phyloP scores from a whole-genome alignment of 305 asterid genomes.

The Vinca major region DNA sequence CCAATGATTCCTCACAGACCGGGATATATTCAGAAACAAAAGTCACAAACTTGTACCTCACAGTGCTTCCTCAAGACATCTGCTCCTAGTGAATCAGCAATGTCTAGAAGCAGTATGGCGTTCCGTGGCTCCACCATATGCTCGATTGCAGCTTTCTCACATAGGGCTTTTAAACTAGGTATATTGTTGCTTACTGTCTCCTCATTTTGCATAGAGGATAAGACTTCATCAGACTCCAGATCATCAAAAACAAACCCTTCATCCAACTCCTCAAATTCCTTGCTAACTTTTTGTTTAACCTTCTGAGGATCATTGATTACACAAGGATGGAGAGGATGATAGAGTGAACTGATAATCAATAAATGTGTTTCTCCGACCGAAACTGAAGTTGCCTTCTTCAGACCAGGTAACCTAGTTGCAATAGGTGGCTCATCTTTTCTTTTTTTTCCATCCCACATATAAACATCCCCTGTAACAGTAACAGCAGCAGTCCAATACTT shows the following conservation, averaged over 20 bases:
- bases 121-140: constrained; percentile 89
- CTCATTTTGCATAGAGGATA: constrained; percentile 27
- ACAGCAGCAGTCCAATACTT: constrained; percentile 95
- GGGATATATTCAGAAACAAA: not conserved
- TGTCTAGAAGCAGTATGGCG: constrained; percentile 73
- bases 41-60: constrained; percentile 38
- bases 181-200: constrained; percentile 22
- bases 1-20: not conserved
- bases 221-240: constrained; percentile 37
- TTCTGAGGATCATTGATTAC: constrained; percentile 23
- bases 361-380: constrained; percentile 97
- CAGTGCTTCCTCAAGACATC: constrained; percentile 70
- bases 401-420: constrained; percentile 69
- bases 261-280: constrained; percentile 44
- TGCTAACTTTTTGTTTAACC: constrained; percentile 23
- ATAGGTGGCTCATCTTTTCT: constrained; percentile 48
- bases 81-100: constrained; percentile 83
- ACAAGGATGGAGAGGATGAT: constrained; percentile 61
- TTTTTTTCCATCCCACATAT: constrained; percentile 84
- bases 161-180: constrained; percentile 78
- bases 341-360: constrained; percentile 64
- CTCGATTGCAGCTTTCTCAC: constrained; percentile 76
- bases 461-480: constrained; percentile 72
- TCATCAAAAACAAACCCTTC: constrained; percentile 68
- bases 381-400: constrained; percentile 82